phyloP scores from a whole-genome alignment of 2,329 filamentous ascomycete genomes.

The Penicillium oxalicum region DNA sequence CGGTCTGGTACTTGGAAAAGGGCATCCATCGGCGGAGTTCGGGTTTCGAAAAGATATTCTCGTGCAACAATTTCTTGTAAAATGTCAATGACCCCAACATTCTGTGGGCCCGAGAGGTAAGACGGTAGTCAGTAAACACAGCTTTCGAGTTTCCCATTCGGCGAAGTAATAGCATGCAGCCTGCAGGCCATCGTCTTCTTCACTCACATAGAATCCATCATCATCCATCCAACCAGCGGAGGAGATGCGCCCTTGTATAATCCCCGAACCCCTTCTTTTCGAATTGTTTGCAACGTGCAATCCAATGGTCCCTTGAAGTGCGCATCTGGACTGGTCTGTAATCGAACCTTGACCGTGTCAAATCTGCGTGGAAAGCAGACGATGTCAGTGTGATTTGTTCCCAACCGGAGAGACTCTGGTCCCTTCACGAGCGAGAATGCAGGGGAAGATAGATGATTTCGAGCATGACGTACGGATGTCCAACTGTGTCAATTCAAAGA shows the following conservation, averaged over 20 bases:
- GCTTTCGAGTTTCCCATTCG: neutral
- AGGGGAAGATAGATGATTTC: neutral
- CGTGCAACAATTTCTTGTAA: constrained; percentile 76
- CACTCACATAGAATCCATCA: constrained; percentile 72
- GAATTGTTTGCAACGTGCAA: constrained; percentile 76
- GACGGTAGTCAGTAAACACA: no score
- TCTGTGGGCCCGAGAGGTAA: constrained; percentile 19
- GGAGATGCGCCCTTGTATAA: constrained; percentile 94
- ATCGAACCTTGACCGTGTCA: constrained; percentile 92
- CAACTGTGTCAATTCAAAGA: constrained; percentile 38
- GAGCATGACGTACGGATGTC: constrained; percentile 49
- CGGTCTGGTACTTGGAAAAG: constrained; percentile 30
- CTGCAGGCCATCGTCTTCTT: neutral
- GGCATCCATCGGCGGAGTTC: constrained; percentile 34
- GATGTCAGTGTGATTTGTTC: no score
- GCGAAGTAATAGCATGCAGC: neutral
- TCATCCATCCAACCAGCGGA: constrained; percentile 94
- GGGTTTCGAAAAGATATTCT: constrained; percentile 65
- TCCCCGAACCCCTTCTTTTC: constrained; percentile 75
- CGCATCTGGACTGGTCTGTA: constrained; percentile 73
- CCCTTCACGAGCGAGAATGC: neutral
- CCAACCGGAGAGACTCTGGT: neutral
- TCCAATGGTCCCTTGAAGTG: constrained; percentile 83
- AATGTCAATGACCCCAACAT: constrained; percentile 91
- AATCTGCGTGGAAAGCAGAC: constrained; percentile 51